Evolutionary conservation across 2,329 filamentous ascomycete species (phyloP).

Genomic region (Dactylellina haptotyla): DNA sequence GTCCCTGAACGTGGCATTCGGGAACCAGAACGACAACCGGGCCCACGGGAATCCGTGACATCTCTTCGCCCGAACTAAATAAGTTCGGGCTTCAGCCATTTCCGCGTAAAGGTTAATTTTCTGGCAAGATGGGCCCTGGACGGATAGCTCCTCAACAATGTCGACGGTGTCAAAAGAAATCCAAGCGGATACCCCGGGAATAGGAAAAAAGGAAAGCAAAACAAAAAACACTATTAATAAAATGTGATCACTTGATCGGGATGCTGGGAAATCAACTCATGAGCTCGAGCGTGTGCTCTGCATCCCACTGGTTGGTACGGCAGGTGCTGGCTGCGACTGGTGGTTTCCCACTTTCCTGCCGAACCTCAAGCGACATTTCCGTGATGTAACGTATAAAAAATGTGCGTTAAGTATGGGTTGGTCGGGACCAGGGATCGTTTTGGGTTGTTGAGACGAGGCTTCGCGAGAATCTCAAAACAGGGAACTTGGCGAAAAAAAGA

Average conservation of each 20-base stretch:
- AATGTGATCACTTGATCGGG: conserved; percentile 26
- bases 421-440: conserved; percentile 53
- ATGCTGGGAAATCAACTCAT: conserved; percentile 21
- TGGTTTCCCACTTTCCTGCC: conserved; percentile 29
- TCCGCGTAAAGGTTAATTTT: too few relatives aligned
- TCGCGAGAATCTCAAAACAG: conserved; percentile 8
- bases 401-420: conserved; percentile 28
- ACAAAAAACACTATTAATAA: conserved; percentile 17
- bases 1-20: conserved; percentile 44
- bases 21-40: too few relatives aligned
- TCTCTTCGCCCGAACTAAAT: too few relatives aligned
- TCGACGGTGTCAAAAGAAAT: too few relatives aligned
- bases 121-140: too few relatives aligned
- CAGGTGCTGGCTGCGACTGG: conserved; percentile 8
- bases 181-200: conserved; percentile 27
- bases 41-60: too few relatives aligned
- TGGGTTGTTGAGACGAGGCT: conserved; percentile 53
- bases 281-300: conserved; percentile 5
- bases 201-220: conserved; percentile 15
- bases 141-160: too few relatives aligned
- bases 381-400: conserved; percentile 53
- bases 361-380: conserved; percentile 33
- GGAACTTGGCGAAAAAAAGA: background rate
- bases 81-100: too few relatives aligned
- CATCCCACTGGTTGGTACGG: conserved; percentile 14